A percentile compares a stretch with the other conserved stretches of the same genome.
phyloP scores from a whole-genome alignment of 179 eudicot species.

The Dionaea muscipula region DNA sequence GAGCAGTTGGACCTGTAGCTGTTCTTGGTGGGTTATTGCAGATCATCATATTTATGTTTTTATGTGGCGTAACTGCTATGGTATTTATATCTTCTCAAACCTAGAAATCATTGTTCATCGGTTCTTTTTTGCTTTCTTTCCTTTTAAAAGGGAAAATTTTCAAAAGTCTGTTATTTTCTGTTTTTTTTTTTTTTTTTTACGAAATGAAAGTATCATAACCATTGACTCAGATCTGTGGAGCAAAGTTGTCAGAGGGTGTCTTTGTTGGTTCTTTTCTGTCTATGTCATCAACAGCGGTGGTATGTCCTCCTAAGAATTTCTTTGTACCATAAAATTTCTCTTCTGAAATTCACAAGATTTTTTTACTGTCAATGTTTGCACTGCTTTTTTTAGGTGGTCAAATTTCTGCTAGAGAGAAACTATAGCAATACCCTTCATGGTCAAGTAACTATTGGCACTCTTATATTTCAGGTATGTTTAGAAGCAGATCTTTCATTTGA shows the following conservation, averaged over 20 bases:
- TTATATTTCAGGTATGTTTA: constrained; percentile 69
- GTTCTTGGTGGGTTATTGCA: constrained; percentile 93
- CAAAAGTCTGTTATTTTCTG: no score
- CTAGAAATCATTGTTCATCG: neutral
- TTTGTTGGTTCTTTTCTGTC: constrained; percentile 94
- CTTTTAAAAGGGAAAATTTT: no score
- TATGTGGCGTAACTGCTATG: constrained; percentile 78
- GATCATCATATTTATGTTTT: constrained; percentile 63
- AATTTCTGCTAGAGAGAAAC: constrained; percentile 71
- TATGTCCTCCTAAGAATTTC: constrained; percentile 15
- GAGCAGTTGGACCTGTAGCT: constrained; percentile 95
- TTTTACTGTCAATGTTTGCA: constrained; percentile 5
- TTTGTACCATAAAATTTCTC: constrained; percentile 6
- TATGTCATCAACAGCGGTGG: constrained; percentile 99
- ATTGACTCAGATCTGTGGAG: constrained; percentile 67
- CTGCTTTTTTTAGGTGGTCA: constrained; percentile 48
- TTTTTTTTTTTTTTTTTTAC: no score
- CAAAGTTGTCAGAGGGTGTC: constrained; percentile 85
- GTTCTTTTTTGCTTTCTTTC: neutral
- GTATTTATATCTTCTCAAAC: constrained; percentile 22
- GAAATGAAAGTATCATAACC: constrained; percentile 6
- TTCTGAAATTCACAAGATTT: constrained; percentile 4
- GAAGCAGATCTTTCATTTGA: neutral
- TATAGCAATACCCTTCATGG: constrained; percentile 75
- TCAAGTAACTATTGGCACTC: constrained; percentile 95